Percentiles rank a stretch among this genome's conserved stretches.
Evolutionary conservation across 163 green algal genomes (phyloP).

Genomic region (Prototheca wickerhamii): DNA sequence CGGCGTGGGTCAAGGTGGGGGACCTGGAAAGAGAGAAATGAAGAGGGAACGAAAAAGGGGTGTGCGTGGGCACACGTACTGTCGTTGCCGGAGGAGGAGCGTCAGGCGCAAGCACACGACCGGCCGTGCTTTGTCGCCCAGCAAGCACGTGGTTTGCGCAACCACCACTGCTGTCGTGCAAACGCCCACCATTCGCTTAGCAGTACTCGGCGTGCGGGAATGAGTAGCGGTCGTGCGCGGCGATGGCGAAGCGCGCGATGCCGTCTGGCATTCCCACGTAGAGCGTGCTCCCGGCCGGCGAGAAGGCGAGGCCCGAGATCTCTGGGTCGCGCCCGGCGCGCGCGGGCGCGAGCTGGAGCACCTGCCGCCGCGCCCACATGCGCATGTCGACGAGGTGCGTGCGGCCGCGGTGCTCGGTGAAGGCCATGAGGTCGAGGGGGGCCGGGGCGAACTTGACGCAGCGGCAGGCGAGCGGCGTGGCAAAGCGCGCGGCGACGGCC

Average conservation of each 20-base stretch:
- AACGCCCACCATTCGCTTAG: background rate
- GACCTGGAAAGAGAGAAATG: too few species aligned
- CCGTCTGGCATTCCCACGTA: conserved; percentile 15
- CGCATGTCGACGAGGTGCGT: conserved; percentile 7
- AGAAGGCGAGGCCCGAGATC: conserved; percentile 20
- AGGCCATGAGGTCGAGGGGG: conserved; percentile 59
- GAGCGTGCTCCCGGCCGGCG: conserved; percentile 1
- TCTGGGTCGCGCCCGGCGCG: conserved; percentile 7
- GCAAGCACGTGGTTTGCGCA: background rate
- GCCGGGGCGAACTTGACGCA: conserved; percentile 56
- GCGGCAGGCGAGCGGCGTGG: conserved; percentile 25
- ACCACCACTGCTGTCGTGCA: too few species aligned
- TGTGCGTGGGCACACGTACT: too few species aligned
- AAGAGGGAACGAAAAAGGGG: too few species aligned
- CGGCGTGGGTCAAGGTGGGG: too few species aligned
- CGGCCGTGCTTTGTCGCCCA: background rate
- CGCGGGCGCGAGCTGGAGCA: conserved; percentile 3
- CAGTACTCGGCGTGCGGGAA: conserved; percentile 5
- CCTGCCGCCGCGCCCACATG: conserved; percentile 4
- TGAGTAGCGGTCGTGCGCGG: background rate
- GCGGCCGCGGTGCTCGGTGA: conserved; percentile 48
- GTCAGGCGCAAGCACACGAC: too few species aligned
- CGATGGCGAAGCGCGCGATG: conserved; percentile 5
- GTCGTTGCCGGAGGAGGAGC: too few species aligned
- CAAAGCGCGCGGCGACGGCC: conserved; percentile 18